Percentiles rank a stretch among this genome's conserved stretches.
Evolutionary conservation across 306 rosid genomes (phyloP).

Genomic region (Sindora glabra): DNA sequence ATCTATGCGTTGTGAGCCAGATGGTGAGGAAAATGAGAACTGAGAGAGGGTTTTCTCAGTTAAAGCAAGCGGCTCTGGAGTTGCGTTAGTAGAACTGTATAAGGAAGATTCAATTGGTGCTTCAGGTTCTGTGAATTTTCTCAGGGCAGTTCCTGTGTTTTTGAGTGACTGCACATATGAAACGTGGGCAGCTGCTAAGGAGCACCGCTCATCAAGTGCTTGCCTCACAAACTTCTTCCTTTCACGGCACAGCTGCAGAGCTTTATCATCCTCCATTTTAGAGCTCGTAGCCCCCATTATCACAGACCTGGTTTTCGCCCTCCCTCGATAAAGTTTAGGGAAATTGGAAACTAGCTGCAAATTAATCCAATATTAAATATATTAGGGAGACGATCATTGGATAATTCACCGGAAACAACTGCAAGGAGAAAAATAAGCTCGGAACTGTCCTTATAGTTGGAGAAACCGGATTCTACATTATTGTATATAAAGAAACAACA

Average conservation of each 20-base stretch:
- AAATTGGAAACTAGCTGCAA: constrained; percentile 38
- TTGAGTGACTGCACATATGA: constrained; percentile 70
- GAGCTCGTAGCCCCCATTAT: constrained; percentile 78
- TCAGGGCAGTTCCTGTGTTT: constrained; percentile 61
- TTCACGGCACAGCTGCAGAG: constrained; percentile 74
- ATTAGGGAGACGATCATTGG: background rate
- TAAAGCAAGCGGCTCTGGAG: constrained; percentile 58
- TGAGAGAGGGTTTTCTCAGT: constrained; percentile 56
- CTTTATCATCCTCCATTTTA: constrained; percentile 84
- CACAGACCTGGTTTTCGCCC: constrained; percentile 17
- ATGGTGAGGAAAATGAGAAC: constrained; percentile 54
- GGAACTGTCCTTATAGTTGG: background rate
- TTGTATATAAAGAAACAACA: background rate
- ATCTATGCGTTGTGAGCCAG: constrained; percentile 45
- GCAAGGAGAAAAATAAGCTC: background rate
- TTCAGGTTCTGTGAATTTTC: constrained; percentile 70
- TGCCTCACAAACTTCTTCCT: constrained; percentile 82
- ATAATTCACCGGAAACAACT: background rate
- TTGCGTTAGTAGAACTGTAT: constrained; percentile 62
- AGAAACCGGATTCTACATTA: no score
- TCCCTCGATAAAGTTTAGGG: constrained; percentile 16
- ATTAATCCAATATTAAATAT: background rate
- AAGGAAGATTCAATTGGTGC: constrained; percentile 62
- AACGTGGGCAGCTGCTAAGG: constrained; percentile 79
- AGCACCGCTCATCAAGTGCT: constrained; percentile 91